Conservation (phyloP, 352 stramenopile species). For the Globisporangium radiosum region DNA sequence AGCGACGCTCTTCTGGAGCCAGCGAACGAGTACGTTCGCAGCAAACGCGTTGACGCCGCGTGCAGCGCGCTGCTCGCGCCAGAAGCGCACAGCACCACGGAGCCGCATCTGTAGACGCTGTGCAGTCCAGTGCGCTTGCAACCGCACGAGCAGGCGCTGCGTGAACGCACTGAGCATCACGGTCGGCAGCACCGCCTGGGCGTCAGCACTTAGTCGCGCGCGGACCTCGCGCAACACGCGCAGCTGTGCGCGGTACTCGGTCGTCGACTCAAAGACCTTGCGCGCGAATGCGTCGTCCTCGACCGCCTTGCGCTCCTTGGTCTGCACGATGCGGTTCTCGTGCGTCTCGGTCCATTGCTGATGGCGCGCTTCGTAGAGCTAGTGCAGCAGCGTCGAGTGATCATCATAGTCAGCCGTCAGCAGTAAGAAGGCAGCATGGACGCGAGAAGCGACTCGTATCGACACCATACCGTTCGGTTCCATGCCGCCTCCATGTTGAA, state of each 20-base stretch:
- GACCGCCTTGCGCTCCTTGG: slow-evolving; percentile 24
- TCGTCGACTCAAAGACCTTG: slow-evolving; percentile 37
- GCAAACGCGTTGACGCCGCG: slow-evolving; percentile 25
- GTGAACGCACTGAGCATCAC: slow-evolving; percentile 42
- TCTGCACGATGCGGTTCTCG: slow-evolving; percentile 24
- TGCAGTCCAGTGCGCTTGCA: slow-evolving; percentile 32
- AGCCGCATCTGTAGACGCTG: slow-evolving; percentile 29
- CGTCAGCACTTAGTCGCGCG: slow-evolving; percentile 24
- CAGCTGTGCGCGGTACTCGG: slow-evolving; percentile 37
- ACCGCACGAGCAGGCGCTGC: slow-evolving; percentile 26
- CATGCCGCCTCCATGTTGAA: slow-evolving; percentile 61
- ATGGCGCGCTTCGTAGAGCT: slow-evolving; percentile 44
- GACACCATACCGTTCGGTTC: slow-evolving; percentile 26
- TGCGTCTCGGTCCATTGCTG: slow-evolving; percentile 30
- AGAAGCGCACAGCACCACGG: slow-evolving; percentile 35
- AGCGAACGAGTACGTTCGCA: slow-evolving; percentile 41
- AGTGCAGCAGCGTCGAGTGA: not conserved
- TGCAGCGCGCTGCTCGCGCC: slow-evolving; percentile 30
- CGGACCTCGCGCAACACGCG: slow-evolving; percentile 29
- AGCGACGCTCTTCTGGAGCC: slow-evolving; percentile 55
- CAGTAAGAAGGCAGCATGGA: too few species aligned
- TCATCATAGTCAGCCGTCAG: not conserved
- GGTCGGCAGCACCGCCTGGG: slow-evolving; percentile 36
- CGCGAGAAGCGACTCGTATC: too few species aligned
- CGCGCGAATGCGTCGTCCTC: slow-evolving; percentile 47